Percentiles rank a stretch among this genome's conserved stretches.
Conservation (phyloP, 495 filamentous ascomycete genomes). For the Aspergillus carlsbadensis region DNA sequence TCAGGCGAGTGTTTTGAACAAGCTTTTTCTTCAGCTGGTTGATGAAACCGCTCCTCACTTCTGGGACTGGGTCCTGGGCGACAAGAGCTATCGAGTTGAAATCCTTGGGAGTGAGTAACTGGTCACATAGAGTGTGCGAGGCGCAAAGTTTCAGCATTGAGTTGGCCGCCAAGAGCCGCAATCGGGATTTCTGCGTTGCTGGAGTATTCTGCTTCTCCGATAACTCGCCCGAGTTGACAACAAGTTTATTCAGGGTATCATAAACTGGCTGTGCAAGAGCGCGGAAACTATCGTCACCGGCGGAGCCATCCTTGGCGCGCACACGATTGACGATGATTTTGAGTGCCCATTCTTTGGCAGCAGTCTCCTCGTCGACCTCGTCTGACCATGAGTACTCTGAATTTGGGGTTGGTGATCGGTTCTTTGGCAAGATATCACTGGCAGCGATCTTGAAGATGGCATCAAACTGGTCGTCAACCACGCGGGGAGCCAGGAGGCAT, state of each 20-base stretch:
- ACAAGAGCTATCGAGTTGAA: slow-evolving; percentile 81
- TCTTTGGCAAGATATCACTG: slow-evolving; percentile 69
- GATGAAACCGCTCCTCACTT: slow-evolving; percentile 76
- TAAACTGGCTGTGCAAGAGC: slow-evolving; percentile 68
- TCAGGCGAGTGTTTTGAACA: slow-evolving; percentile 42
- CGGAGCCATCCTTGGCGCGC: slow-evolving; percentile 58
- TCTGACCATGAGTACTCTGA: slow-evolving; percentile 65
- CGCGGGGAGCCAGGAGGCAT: slow-evolving; percentile 69
- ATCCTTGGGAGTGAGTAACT: slow-evolving; percentile 63
- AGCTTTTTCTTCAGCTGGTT: slow-evolving; percentile 84
- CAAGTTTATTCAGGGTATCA: slow-evolving; percentile 70
- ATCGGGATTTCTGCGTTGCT: slow-evolving; percentile 65
- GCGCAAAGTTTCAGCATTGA: slow-evolving; percentile 79
- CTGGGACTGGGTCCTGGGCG: slow-evolving; percentile 70
- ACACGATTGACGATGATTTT: slow-evolving; percentile 86
- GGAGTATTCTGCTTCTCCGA: slow-evolving; percentile 74
- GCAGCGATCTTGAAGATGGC: slow-evolving; percentile 76
- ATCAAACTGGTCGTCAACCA: slow-evolving; percentile 71
- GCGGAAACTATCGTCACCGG: slow-evolving; percentile 56
- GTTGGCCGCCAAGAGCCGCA: slow-evolving; percentile 80
- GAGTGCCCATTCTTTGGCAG: slow-evolving; percentile 85
- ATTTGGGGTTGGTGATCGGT: slow-evolving; percentile 53
- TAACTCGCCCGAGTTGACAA: slow-evolving; percentile 74
- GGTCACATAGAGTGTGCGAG: slow-evolving; percentile 68
- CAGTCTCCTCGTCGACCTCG: slow-evolving; percentile 71